Conservation (phyloP, 2,329 filamentous ascomycete genomes). For the Ophidiomyces ophidiicola region DNA sequence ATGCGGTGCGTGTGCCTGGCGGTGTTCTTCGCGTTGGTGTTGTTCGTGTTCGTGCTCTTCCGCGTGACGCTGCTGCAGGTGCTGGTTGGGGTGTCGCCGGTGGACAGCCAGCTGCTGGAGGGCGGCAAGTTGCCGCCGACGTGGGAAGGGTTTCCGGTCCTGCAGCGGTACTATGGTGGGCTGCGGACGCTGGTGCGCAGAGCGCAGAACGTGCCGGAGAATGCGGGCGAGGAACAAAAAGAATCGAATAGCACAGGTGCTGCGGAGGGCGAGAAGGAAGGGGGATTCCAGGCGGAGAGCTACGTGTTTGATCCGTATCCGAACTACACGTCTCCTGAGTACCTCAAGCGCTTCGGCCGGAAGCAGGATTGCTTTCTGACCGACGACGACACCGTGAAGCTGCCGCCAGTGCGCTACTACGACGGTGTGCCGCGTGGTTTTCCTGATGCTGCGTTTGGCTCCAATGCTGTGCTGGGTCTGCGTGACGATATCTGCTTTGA, state of each 20-base stretch:
- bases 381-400: constrained; percentile 46
- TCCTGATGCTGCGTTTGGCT: constrained; percentile 75
- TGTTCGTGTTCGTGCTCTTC: constrained; percentile 67
- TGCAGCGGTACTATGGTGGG: constrained; percentile 83
- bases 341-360: constrained; percentile 44
- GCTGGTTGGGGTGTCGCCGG: constrained; percentile 51
- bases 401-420: constrained; percentile 62
- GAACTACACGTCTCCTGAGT: constrained; percentile 46
- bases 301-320: constrained; percentile 57
- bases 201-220: constrained; percentile 62
- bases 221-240: constrained; percentile 48
- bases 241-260: neutral
- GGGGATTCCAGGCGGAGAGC: constrained; percentile 7
- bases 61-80: constrained; percentile 51
- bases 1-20: constrained; percentile 66
- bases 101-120: constrained; percentile 35
- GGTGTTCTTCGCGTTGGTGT: constrained; percentile 54
- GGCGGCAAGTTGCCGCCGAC: constrained; percentile 42
- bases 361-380: constrained; percentile 72
- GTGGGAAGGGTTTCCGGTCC: constrained; percentile 81
- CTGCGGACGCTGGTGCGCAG: constrained; percentile 57
- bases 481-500: constrained; percentile 87
- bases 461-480: constrained; percentile 66
- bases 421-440: constrained; percentile 71
- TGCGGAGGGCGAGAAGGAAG: neutral